phyloP scores from a whole-genome alignment of 805 yeast genomes.

The Candida piceae region DNA sequence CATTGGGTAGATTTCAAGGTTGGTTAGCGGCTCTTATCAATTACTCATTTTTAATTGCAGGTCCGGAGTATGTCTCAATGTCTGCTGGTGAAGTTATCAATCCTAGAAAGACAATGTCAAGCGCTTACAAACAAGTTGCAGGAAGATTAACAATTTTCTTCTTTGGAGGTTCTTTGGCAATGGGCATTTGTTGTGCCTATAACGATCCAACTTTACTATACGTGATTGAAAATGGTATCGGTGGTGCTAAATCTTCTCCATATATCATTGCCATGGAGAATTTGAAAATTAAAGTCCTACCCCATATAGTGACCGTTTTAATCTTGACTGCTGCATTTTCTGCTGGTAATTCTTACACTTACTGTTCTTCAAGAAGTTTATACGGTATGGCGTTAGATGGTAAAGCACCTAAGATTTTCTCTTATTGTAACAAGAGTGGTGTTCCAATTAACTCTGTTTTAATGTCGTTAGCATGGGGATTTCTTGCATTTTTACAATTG shows the following conservation, averaged over 20 bases:
- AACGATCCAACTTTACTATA: conserved; percentile 34
- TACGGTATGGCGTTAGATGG: conserved; percentile 45
- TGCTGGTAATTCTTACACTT: conserved; percentile 45
- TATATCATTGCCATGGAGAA: conserved; percentile 45
- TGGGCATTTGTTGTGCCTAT: conserved; percentile 41
- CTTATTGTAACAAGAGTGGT: conserved; percentile 41
- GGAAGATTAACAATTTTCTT: conserved; percentile 40
- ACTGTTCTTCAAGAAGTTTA: conserved; percentile 41
- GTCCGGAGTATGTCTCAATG: conserved; percentile 45
- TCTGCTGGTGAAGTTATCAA: conserved; percentile 45
- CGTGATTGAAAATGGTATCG: conserved; percentile 30
- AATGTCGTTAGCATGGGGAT: conserved; percentile 38
- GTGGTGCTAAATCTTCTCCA: conserved; percentile 47
- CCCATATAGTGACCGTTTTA: conserved; percentile 40
- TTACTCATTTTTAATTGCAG: conserved; percentile 41
- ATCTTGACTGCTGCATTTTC: conserved; percentile 41
- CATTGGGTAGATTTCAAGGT: conserved; percentile 43
- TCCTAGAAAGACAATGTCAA: conserved; percentile 43
- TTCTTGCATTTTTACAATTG: conserved; percentile 44
- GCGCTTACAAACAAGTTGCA: conserved; percentile 44
- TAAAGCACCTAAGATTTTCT: conserved; percentile 39
- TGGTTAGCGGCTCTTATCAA: conserved; percentile 37
- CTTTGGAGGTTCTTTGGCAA: conserved; percentile 44
- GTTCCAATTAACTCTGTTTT: conserved; percentile 43
- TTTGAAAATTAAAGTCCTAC: conserved; percentile 37